Percentiles rank a stretch among this genome's conserved stretches.
phyloP scores from a whole-genome alignment of 805 yeast genomes.

The Barnettozyma salicaria region DNA sequence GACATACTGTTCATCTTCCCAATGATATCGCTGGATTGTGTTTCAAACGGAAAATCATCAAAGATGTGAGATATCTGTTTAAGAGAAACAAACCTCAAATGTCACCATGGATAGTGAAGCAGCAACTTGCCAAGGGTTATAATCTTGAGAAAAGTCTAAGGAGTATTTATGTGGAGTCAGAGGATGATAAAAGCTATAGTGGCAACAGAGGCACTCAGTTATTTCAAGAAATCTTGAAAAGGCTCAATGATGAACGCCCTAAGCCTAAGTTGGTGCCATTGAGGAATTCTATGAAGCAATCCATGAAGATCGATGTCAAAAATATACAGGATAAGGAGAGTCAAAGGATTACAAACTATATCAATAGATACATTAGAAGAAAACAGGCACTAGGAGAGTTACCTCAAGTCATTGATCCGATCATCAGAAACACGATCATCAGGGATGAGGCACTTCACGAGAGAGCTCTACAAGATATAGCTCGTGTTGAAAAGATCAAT shows the following conservation, averaged over 20 bases:
- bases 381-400: conserved; percentile 14
- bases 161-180: too few species aligned
- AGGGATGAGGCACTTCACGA: conserved; percentile 21
- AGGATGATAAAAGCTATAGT: background rate
- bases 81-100: conserved; percentile 16
- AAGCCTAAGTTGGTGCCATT: background rate
- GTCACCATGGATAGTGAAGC: conserved; percentile 15
- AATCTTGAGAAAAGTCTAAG: conserved; percentile 15
- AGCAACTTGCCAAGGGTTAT: conserved; percentile 11
- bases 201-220: too few species aligned
- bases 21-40: background rate
- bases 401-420: conserved; percentile 18
- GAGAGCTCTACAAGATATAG: conserved; percentile 14
- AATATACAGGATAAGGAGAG: conserved; percentile 16
- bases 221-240: background rate
- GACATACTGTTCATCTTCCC: conserved; percentile 21
- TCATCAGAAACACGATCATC: conserved; percentile 9
- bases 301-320: conserved; percentile 16
- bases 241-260: background rate
- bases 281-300: conserved; percentile 10
- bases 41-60: background rate
- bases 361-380: conserved; percentile 12
- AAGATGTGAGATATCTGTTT: conserved; percentile 9
- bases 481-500: conserved; percentile 4
- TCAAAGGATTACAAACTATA: conserved; percentile 14